A percentile compares a stretch with the other conserved stretches of the same genome.
phyloP scores from a whole-genome alignment of 2,329 filamentous ascomycete species.

The Parastagonospora nodorum region DNA sequence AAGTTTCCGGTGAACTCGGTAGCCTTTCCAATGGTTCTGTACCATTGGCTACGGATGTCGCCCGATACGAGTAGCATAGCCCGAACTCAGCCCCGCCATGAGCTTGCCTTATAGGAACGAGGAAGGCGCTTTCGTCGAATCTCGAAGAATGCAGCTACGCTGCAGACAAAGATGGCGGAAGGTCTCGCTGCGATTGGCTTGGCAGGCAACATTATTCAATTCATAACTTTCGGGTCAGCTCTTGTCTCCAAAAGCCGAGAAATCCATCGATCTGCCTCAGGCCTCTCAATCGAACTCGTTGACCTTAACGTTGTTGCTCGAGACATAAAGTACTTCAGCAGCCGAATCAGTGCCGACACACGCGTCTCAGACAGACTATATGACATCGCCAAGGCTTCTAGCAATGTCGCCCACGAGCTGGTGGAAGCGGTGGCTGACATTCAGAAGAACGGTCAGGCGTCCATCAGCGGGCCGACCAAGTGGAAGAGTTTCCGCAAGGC shows the following conservation, averaged over 20 bases:
- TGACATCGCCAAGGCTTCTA: neutral
- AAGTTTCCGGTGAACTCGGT: too few species aligned
- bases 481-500: constrained; percentile 9
- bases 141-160: too few species aligned
- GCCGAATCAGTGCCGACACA: too few species aligned
- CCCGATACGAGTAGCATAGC: too few species aligned
- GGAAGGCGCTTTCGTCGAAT: too few species aligned
- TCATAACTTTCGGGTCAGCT: constrained; percentile 7
- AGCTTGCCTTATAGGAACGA: too few species aligned
- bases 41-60: too few species aligned
- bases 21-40: too few species aligned
- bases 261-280: neutral
- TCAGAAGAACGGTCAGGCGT: neutral
- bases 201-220: constrained; percentile 12
- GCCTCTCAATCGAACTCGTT: neutral
- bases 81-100: too few species aligned
- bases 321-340: neutral
- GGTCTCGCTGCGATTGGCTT: constrained; percentile 5
- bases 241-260: constrained; percentile 4
- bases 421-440: neutral
- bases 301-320: constrained; percentile 3
- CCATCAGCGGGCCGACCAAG: neutral
- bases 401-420: neutral
- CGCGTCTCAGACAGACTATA: too few species aligned
- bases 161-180: neutral